These are phyloP conservation scores for Cucumis sativus DNA, from an alignment of 306 rosid genomes.

Conservation along the genomic window Cucumber_9930_V3 NC_026657.2:38749501-38750000, in stretches of 20 bases:
- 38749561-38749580: conserved; percentile 2
- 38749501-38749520: conserved; percentile 14
- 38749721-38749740: not conserved
- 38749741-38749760: not conserved
- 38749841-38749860: no score
- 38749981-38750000: not conserved
- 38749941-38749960: no score
- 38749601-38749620: conserved; percentile 63
- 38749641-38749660: not conserved
- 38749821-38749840: no score
- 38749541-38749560: conserved; percentile 58
- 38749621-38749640: not conserved
- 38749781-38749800: not conserved
- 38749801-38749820: no score
- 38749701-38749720: not conserved
- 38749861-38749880: no score
- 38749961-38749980: no score
- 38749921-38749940: no score
- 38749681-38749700: not conserved
- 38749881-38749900: no score
- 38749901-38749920: no score
- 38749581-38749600: conserved; percentile 4
- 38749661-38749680: not conserved
- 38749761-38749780: not conserved
- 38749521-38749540: conserved; percentile 42